Evolutionary conservation across 2,329 filamentous ascomycete species (phyloP), one percentile per base, ranked within the genome.

Genomic region (Neonectria faginata): DNA sequence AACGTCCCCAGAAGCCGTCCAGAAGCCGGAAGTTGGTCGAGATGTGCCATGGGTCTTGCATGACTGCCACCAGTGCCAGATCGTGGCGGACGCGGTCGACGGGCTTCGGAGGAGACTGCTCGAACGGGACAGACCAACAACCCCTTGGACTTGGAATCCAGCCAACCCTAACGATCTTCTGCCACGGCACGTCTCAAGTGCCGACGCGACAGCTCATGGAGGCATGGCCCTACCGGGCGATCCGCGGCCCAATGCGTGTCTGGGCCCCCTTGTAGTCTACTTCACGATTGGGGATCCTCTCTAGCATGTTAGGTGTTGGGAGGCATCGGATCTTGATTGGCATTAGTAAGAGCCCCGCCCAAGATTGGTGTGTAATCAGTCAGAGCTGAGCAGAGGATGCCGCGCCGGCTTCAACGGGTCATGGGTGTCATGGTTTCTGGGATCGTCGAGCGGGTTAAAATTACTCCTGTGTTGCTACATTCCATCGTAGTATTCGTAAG

Each of bases 31-130:
- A n/a, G 31, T 33, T 57, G 47, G 60, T 55, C 48, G 39, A 60
- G 57, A 62, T 56, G 25, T n/a, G 45, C 52, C 58, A 59, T 57
- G 58, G 62, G 50, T 44, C 57, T 51, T 60, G 45, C 57, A 54
- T 45, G 36, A 36, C 36, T 18, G 47, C n/a, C 41, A 47, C 45
- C 42, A 50, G 53, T 56, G 60, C 44, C 54, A 66, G 66, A 69
- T 71, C 67, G 69, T 71, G 67, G 69, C 72, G 47, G 60, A 61
- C 65, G 45, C 64, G 58, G 65, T 65, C 56, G 60, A 33, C 48
- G 58, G 63, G 36, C 55, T 57, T 72, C 71, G 71, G 72, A 50
- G 70, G 29, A 69, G 66, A 62, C 67, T 74, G 59, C 72, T 73
- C 20, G 36, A 74, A 74, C 44, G 65, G 70, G 72, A 65, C 62